Percentiles rank a stretch among this genome's conserved stretches.
Evolutionary conservation across 2,329 filamentous ascomycete genomes (phyloP).

Genomic region (Colletotrichum godetiae): DNA sequence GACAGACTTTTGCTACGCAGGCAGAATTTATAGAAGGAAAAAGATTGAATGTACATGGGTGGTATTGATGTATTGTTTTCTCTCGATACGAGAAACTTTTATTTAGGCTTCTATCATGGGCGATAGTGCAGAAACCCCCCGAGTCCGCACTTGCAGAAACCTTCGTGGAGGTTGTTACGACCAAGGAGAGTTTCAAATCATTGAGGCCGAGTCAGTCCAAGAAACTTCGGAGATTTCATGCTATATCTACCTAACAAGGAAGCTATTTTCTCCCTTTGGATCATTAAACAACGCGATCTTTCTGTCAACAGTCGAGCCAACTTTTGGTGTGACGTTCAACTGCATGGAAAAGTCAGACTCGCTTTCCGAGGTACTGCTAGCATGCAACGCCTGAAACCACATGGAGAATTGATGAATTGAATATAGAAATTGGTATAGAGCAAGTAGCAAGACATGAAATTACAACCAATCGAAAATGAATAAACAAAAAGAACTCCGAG

Average conservation of each 20-base stretch:
- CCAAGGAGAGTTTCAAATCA: background rate
- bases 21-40: background rate
- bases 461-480: background rate
- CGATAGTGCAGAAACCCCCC: background rate
- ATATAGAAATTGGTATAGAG: background rate
- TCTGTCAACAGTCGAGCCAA: background rate
- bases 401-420: background rate
- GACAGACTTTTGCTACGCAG: background rate
- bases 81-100: background rate
- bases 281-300: background rate
- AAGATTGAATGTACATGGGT: background rate
- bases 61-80: background rate
- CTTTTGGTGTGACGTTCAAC: background rate
- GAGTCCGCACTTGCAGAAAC: background rate
- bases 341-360: background rate
- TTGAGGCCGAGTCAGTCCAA: background rate
- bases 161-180: background rate
- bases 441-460: background rate
- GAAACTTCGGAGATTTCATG: background rate
- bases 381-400: too few species aligned
- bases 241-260: background rate
- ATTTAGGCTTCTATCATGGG: background rate
- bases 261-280: background rate
- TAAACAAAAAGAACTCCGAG: background rate
- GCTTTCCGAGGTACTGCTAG: too few species aligned